These are phyloP conservation scores for Arabis hirsuta DNA, from an alignment of 345 rosid genomes.

Conservation along the genomic window DNA sequence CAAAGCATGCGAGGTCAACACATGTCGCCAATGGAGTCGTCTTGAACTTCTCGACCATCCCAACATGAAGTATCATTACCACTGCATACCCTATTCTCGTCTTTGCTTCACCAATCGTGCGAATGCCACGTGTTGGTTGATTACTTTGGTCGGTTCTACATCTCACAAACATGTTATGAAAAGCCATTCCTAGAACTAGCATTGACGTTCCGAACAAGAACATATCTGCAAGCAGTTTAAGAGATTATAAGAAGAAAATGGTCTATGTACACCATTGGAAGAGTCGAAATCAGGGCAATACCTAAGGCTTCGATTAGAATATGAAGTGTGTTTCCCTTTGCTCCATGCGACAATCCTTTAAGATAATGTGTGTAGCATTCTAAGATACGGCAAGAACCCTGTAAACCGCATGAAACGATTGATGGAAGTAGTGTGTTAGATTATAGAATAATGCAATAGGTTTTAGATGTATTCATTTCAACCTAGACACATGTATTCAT, in stretches of 20 bases:
- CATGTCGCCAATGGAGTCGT: slow-evolving; percentile 52
- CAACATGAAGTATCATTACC: slow-evolving; percentile 75
- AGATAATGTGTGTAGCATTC: slow-evolving; percentile 59
- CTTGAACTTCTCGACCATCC: slow-evolving; percentile 68
- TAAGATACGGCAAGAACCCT: slow-evolving; percentile 61
- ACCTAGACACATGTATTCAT: neutral
- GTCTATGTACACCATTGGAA: neutral
- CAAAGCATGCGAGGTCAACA: slow-evolving; percentile 72
- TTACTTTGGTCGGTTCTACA: slow-evolving; percentile 57
- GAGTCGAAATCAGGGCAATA: slow-evolving; percentile 28
- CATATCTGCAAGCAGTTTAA: slow-evolving; percentile 57
- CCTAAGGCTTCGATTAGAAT: slow-evolving; percentile 70
- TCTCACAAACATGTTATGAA: slow-evolving; percentile 67
- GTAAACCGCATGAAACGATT: slow-evolving; percentile 23
- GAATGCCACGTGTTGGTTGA: slow-evolving; percentile 24
- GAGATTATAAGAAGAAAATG: neutral
- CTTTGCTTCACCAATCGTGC: slow-evolving; percentile 60
- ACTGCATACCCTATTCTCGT: slow-evolving; percentile 72
- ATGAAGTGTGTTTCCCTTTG: slow-evolving; percentile 52
- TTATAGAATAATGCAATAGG: neutral
- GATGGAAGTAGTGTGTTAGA: neutral
- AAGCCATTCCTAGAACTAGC: slow-evolving; percentile 63
- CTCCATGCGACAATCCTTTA: slow-evolving; percentile 42
- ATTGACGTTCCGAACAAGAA: slow-evolving; percentile 68
- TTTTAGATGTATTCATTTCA: neutral